These are phyloP conservation scores for Hypoxylon sp. DNA, from an alignment of 2,329 filamentous ascomycete genomes.

Conservation along the genomic window DNA sequence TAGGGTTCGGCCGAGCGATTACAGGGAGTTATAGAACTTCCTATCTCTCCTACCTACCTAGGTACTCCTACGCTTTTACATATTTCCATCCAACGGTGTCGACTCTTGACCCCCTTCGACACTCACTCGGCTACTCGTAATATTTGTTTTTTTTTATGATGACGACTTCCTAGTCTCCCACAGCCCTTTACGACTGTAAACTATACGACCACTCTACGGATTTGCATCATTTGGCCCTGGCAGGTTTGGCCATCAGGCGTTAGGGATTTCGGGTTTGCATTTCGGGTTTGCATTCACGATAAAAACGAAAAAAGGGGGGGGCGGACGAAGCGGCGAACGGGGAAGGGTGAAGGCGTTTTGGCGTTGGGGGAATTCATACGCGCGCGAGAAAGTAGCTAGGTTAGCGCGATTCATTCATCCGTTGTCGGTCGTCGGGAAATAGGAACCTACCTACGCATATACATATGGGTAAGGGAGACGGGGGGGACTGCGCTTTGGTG, in stretches of 20 bases:
- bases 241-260: constrained; percentile 39
- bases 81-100: not conserved
- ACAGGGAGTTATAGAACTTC: constrained; percentile 78
- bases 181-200: constrained; percentile 33
- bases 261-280: constrained; percentile 15
- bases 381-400: too few species aligned
- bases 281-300: constrained; percentile 5
- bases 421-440: too few species aligned
- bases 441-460: not conserved
- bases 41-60: constrained; percentile 1
- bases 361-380: not conserved
- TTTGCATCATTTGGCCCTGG: constrained; percentile 34
- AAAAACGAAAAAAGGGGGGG: not conserved
- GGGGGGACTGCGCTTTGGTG: too few species aligned
- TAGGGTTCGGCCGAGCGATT: constrained; percentile 88
- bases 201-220: constrained; percentile 22
- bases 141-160: constrained; percentile 9
- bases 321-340: not conserved
- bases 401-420: not conserved
- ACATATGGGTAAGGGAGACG: too few species aligned
- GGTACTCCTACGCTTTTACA: too few species aligned
- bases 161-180: constrained; percentile 11
- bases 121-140: not conserved
- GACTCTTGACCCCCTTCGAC: not conserved
- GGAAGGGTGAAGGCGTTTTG: not conserved